These are phyloP conservation scores for Boletellus deceptivus DNA, from an alignment of 1,284 basidiomycete species.

Conservation along the genomic window DNA sequence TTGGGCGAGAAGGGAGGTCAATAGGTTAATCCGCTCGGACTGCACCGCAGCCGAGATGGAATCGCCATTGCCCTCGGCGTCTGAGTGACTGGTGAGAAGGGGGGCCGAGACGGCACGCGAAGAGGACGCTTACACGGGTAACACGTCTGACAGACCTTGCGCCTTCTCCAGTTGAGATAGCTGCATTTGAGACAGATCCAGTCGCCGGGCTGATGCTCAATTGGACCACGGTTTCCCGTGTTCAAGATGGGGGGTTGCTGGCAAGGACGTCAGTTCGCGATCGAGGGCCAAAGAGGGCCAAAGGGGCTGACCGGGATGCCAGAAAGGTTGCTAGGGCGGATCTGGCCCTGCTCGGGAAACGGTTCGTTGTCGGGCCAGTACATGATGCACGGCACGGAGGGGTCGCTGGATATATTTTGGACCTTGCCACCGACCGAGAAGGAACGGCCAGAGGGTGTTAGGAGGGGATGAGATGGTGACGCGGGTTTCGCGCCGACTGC, in stretches of 20 bases:
- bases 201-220: conserved; percentile 85
- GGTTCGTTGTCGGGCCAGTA: conserved; percentile 87
- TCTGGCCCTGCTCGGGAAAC: conserved; percentile 72
- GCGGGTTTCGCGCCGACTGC: conserved; percentile 27
- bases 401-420: conserved; percentile 71
- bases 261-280: conserved; percentile 2
- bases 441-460: conserved; percentile 75
- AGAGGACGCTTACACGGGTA: conserved; percentile 57
- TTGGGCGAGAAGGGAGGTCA: conserved; percentile 65
- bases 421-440: conserved; percentile 73
- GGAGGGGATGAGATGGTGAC: conserved; percentile 53
- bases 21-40: conserved; percentile 74
- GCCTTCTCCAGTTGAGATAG: conserved; percentile 81
- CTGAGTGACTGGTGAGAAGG: conserved; percentile 36
- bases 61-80: conserved; percentile 81
- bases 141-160: conserved; percentile 88
- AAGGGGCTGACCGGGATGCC: conserved; percentile 50
- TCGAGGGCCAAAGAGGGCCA: neutral
- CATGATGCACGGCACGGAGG: conserved; percentile 70
- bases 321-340: conserved; percentile 55
- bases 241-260: conserved; percentile 84
- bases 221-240: conserved; percentile 85
- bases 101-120: neutral
- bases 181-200: conserved; percentile 85
- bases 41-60: conserved; percentile 78